phyloP scores from a whole-genome alignment of 345 rosid genomes.

The Citrus trifoliata region DNA sequence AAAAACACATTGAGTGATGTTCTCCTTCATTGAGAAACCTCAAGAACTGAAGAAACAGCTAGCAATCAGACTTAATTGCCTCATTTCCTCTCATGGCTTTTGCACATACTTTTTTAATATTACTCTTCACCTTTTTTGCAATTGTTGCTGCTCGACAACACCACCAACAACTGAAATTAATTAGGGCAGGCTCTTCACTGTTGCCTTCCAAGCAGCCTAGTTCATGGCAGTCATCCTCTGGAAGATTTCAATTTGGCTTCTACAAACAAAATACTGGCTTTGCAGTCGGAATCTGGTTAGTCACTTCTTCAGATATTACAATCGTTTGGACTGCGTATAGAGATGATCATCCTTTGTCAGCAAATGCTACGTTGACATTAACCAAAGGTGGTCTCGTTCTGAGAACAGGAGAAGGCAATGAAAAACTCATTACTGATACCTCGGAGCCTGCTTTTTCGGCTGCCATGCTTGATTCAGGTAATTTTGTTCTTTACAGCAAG shows the following conservation, averaged over 20 bases:
- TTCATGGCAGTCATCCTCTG: conserved; percentile 33
- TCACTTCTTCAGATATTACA: neutral
- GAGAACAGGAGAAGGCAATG: neutral
- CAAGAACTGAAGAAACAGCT: no score
- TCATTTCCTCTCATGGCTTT: no score
- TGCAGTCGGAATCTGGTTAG: conserved; percentile 28
- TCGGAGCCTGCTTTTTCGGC: conserved; percentile 14
- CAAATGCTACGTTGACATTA: neutral
- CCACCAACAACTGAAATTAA: no score
- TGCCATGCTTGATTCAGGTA: conserved; percentile 31
- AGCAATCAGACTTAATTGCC: no score
- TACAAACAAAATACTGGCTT: conserved; percentile 19
- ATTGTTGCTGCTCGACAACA: no score
- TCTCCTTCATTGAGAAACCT: no score
- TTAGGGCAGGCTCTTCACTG: conserved; percentile 1
- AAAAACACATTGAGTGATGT: no score
- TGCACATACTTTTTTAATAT: no score
- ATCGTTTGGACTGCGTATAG: conserved; percentile 3
- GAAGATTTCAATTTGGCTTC: conserved; percentile 35
- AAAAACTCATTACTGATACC: neutral
- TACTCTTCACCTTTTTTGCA: no score
- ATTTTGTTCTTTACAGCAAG: conserved; percentile 26
- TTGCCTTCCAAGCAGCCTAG: neutral
- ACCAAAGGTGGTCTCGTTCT: conserved; percentile 19
- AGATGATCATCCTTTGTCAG: neutral